Evolutionary conservation across 345 rosid genomes (phyloP).

Genomic region (Reutealis trisperma): DNA sequence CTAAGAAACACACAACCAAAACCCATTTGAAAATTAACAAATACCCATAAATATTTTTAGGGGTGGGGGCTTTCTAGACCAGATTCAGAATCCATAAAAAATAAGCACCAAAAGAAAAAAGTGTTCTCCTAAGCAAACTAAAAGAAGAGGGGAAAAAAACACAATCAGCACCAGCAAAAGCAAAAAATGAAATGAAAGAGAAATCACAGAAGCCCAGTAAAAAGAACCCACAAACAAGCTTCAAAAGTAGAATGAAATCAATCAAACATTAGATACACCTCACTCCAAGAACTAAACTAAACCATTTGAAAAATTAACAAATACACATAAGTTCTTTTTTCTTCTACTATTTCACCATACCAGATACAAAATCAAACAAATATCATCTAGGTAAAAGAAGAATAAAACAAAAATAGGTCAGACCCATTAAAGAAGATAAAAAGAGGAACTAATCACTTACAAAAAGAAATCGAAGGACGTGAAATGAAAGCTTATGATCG

Average conservation of each 20-base stretch:
- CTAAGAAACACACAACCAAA: too few relatives aligned
- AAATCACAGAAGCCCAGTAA: too few relatives aligned
- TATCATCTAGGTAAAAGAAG: not conserved
- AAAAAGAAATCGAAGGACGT: not conserved
- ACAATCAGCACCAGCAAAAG: not conserved
- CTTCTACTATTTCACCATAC: too few relatives aligned
- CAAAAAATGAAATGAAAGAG: not conserved
- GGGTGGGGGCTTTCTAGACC: too few relatives aligned
- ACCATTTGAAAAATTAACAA: not conserved
- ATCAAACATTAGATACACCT: not conserved
- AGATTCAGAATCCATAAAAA: too few relatives aligned
- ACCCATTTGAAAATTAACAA: too few relatives aligned
- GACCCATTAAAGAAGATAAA: not conserved
- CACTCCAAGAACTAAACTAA: not conserved
- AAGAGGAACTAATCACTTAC: not conserved
- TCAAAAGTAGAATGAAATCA: not conserved
- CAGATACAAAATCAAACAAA: not conserved
- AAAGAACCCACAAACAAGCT: not conserved
- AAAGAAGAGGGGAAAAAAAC: too few relatives aligned
- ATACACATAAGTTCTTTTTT: not conserved
- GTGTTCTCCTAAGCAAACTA: too few relatives aligned
- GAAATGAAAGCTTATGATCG: not conserved
- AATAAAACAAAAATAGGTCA: not conserved
- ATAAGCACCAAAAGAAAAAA: too few relatives aligned
- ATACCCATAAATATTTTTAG: too few relatives aligned